These are phyloP conservation scores for Trichoderma reesei DNA, from an alignment of 495 filamentous ascomycete genomes.

Conservation along the genomic window DNA sequence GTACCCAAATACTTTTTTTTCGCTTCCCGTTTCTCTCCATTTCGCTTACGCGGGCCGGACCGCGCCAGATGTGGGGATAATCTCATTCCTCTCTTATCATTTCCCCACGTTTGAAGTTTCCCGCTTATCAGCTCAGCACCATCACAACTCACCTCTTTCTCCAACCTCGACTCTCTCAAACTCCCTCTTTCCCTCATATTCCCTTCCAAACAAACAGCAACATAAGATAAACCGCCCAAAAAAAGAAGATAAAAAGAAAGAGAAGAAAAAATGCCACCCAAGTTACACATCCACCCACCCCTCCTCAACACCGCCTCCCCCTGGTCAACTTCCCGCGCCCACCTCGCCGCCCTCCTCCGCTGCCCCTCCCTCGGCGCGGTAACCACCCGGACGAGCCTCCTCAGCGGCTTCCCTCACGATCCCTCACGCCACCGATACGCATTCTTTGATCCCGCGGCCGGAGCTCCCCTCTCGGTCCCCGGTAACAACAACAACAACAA, in stretches of 20 bases:
- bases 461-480: not conserved
- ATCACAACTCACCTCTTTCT: too few relatives aligned
- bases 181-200: too few relatives aligned
- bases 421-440: conserved; percentile 51
- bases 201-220: too few relatives aligned
- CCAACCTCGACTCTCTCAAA: too few relatives aligned
- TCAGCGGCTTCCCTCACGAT: conserved; percentile 50
- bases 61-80: not conserved
- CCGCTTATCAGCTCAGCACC: not conserved
- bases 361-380: conserved; percentile 56
- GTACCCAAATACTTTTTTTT: not conserved
- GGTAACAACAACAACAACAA: too few relatives aligned
- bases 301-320: conserved; percentile 62
- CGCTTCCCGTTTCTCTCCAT: not conserved
- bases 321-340: conserved; percentile 53
- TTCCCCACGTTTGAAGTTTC: not conserved
- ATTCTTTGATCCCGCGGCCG: conserved; percentile 50
- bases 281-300: conserved; percentile 46
- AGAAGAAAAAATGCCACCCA: conserved; percentile 17
- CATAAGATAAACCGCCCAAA: too few relatives aligned
- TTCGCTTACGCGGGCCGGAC: conserved; percentile 4
- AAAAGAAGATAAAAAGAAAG: too few relatives aligned
- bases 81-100: not conserved
- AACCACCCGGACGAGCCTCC: conserved; percentile 55
- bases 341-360: conserved; percentile 45